These are phyloP conservation scores for Nidularia pulvinata DNA, from an alignment of 768 basidiomycete genomes.

Conservation along the genomic window DNA sequence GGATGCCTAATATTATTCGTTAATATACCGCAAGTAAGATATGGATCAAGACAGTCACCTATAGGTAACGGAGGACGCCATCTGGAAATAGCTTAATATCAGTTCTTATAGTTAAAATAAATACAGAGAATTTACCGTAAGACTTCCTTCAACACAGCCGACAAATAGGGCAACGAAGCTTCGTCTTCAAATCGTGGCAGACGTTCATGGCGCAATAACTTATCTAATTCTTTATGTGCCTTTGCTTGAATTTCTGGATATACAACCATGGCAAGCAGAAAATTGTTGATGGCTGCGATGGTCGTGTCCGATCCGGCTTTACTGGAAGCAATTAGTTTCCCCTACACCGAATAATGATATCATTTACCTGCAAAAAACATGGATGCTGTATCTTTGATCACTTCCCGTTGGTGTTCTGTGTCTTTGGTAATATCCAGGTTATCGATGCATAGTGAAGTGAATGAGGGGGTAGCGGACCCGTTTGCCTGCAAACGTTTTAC, in stretches of 20 bases:
- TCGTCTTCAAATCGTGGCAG: slow-evolving; percentile 36
- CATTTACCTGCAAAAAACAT: slow-evolving; percentile 27
- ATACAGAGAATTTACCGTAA: slow-evolving; percentile 11
- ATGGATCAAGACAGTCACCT: slow-evolving; percentile 9
- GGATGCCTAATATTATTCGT: slow-evolving; percentile 16
- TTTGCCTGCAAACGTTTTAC: too few species aligned
- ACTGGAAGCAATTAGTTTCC: neutral
- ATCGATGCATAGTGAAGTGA: slow-evolving; percentile 17
- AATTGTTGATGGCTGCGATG: slow-evolving; percentile 18
- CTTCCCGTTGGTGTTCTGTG: slow-evolving; percentile 9
- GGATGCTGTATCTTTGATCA: slow-evolving; percentile 34
- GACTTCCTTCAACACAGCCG: slow-evolving; percentile 33
- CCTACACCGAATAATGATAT: too few species aligned
- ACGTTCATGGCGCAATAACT: slow-evolving; percentile 25
- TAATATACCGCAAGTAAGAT: too few species aligned
- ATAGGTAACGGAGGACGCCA: slow-evolving; percentile 27
- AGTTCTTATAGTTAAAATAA: neutral
- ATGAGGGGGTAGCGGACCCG: neutral
- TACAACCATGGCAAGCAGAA: slow-evolving; percentile 37
- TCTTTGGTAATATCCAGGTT: slow-evolving; percentile 14
- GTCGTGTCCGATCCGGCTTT: slow-evolving; percentile 25
- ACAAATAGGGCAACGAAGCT: slow-evolving; percentile 31
- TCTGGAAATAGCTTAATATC: slow-evolving; percentile 3
- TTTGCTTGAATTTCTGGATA: slow-evolving; percentile 33
- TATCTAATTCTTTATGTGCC: slow-evolving; percentile 37